Evolutionary conservation across 139 green algal genomes (phyloP).

Genomic region (Tetratostichococcus sp.): DNA sequence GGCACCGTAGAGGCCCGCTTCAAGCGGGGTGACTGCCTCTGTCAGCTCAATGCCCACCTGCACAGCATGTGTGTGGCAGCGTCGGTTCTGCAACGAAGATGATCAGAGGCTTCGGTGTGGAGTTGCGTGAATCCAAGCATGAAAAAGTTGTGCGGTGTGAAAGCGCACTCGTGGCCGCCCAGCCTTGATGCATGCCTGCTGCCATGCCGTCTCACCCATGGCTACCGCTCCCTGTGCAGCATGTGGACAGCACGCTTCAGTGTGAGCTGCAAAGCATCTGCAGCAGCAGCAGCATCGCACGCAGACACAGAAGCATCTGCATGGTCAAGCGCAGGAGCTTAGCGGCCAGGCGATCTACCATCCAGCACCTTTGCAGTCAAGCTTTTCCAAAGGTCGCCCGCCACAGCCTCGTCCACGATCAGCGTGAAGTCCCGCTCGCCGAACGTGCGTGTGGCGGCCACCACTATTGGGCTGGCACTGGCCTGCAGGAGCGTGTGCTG

Average conservation of each 20-base stretch:
- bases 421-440: slow-evolving; percentile 63
- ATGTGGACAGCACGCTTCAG: too few relatives aligned
- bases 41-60: slow-evolving; percentile 55
- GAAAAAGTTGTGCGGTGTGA: too few relatives aligned
- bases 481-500: slow-evolving; percentile 58
- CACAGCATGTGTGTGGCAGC: too few relatives aligned
- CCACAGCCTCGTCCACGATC: slow-evolving; percentile 57
- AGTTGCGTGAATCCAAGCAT: too few relatives aligned
- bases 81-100: too few relatives aligned
- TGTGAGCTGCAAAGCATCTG: too few relatives aligned
- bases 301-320: not conserved
- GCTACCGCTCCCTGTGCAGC: slow-evolving; percentile 58
- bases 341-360: too few relatives aligned
- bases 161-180: slow-evolving; percentile 50
- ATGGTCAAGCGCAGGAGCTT: too few relatives aligned
- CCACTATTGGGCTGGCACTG: slow-evolving; percentile 47
- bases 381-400: slow-evolving; percentile 55
- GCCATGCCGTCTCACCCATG: slow-evolving; percentile 68
- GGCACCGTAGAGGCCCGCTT: slow-evolving; percentile 68
- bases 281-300: not conserved
- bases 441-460: slow-evolving; percentile 32
- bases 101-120: too few relatives aligned
- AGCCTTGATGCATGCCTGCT: slow-evolving; percentile 53
- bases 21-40: slow-evolving; percentile 58
- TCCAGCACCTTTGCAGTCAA: slow-evolving; percentile 48